phyloP scores from a whole-genome alignment of 164 flowering plant genomes.

The Platanus orientalis region DNA sequence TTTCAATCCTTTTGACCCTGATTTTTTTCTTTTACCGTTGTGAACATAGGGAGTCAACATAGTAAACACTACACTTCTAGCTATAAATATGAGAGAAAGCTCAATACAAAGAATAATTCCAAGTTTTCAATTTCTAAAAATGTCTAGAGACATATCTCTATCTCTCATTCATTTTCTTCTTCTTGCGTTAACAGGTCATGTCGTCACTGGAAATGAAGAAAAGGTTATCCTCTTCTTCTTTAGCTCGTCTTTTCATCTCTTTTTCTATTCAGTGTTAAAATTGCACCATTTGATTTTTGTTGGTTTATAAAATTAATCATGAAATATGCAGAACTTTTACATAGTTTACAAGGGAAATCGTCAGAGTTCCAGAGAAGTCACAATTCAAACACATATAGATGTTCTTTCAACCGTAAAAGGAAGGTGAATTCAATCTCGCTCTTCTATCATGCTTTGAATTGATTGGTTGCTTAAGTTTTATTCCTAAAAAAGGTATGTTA shows the following conservation, averaged over 20 bases:
- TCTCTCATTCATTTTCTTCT: neutral
- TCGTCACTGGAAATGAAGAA: slow-evolving; percentile 13
- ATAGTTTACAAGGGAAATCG: slow-evolving; percentile 56
- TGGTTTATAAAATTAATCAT: neutral
- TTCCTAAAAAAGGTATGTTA: no score
- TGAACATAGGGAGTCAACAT: no score
- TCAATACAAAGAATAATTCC: no score
- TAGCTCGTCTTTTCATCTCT: no score
- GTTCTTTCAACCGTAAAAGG: slow-evolving; percentile 41
- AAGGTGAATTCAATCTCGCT: slow-evolving; percentile 26
- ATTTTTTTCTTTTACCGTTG: no score
- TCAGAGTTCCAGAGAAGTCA: slow-evolving; percentile 15
- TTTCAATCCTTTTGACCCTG: no score
- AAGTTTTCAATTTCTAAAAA: neutral
- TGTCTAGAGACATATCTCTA: neutral
- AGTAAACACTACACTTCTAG: no score
- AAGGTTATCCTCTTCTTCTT: slow-evolving; percentile 10
- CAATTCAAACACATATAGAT: slow-evolving; percentile 30
- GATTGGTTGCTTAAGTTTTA: no score
- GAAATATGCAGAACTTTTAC: slow-evolving; percentile 36
- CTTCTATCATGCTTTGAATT: neutral
- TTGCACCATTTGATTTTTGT: no score
- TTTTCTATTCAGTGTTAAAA: no score
- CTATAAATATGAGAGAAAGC: no score
- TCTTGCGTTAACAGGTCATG: slow-evolving; percentile 6